Conservation (phyloP, 768 basidiomycete species). For the Tricholoma hemisulphureum region DNA sequence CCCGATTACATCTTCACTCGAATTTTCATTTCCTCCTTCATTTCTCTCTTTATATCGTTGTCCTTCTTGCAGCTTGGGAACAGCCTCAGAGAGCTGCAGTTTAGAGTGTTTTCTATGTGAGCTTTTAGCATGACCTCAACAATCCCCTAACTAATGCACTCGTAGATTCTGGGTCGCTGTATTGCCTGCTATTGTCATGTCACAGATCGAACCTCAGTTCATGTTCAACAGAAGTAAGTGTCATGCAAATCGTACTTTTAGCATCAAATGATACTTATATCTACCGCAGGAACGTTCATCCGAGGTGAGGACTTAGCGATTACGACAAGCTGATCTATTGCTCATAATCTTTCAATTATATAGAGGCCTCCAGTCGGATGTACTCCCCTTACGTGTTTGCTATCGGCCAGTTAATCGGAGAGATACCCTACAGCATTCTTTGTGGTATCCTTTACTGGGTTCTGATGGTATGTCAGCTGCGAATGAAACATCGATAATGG, state of each 20-base stretch:
- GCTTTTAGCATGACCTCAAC: constrained; percentile 12
- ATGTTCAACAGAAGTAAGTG: constrained; percentile 60
- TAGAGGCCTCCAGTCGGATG: constrained; percentile 79
- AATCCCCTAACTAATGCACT: not conserved
- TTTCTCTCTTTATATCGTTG: constrained; percentile 70
- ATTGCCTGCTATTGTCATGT: constrained; percentile 73
- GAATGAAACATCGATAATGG: not conserved
- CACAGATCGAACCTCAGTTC: constrained; percentile 81
- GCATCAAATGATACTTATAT: not conserved
- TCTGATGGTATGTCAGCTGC: constrained; percentile 49
- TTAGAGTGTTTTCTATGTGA: constrained; percentile 77
- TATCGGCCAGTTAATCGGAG: constrained; percentile 75
- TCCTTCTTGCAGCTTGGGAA: constrained; percentile 76
- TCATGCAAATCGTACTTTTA: constrained; percentile 4
- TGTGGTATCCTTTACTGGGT: constrained; percentile 77
- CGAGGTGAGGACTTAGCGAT: constrained; percentile 18
- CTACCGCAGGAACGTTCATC: constrained; percentile 37
- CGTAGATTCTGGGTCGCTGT: constrained; percentile 64
- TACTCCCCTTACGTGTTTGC: constrained; percentile 87
- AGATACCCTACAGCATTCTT: constrained; percentile 72
- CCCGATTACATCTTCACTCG: constrained; percentile 86
- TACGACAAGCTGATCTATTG: constrained; percentile 11
- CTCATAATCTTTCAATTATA: not conserved
- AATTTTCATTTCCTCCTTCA: constrained; percentile 70
- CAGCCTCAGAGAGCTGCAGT: constrained; percentile 67